Percentiles rank a stretch among this genome's conserved stretches.
Conservation (phyloP, 257 asterid species). For the Forsythia viridissima region DNA sequence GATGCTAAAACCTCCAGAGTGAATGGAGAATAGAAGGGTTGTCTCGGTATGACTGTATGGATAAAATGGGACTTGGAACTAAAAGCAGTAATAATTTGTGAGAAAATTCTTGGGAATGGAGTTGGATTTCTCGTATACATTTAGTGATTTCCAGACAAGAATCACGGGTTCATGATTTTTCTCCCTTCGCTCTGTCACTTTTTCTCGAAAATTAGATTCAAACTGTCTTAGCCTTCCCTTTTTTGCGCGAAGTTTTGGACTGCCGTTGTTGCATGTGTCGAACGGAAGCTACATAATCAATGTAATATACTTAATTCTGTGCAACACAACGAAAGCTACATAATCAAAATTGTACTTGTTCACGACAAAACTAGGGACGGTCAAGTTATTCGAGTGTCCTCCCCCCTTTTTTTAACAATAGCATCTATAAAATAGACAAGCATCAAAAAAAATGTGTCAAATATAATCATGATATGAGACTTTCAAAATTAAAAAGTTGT, state of each 20-base stretch:
- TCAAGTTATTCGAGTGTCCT: too few species aligned
- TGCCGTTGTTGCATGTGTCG: neutral
- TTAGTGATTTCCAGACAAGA: neutral
- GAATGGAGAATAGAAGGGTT: slow-evolving; percentile 25
- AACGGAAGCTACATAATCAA: too few species aligned
- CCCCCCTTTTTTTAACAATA: too few species aligned
- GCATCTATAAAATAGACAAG: too few species aligned
- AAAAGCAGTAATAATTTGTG: slow-evolving; percentile 1
- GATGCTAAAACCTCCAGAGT: slow-evolving; percentile 63
- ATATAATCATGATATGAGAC: too few species aligned
- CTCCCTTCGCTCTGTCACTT: neutral
- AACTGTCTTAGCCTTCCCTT: neutral
- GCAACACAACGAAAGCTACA: too few species aligned
- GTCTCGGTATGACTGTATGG: slow-evolving; percentile 22
- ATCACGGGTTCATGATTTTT: slow-evolving; percentile 15
- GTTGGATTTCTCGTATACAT: slow-evolving; percentile 33
- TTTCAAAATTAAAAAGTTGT: too few species aligned
- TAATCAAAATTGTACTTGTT: too few species aligned
- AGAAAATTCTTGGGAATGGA: slow-evolving; percentile 3
- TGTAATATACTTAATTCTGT: too few species aligned
- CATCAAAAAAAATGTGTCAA: too few species aligned
- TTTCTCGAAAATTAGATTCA: too few species aligned
- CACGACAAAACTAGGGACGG: too few species aligned
- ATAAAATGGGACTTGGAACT: slow-evolving; percentile 13
- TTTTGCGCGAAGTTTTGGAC: neutral